Conservation (phyloP, 2,329 filamentous ascomycete species). For the Podosphaera leucotricha region DNA sequence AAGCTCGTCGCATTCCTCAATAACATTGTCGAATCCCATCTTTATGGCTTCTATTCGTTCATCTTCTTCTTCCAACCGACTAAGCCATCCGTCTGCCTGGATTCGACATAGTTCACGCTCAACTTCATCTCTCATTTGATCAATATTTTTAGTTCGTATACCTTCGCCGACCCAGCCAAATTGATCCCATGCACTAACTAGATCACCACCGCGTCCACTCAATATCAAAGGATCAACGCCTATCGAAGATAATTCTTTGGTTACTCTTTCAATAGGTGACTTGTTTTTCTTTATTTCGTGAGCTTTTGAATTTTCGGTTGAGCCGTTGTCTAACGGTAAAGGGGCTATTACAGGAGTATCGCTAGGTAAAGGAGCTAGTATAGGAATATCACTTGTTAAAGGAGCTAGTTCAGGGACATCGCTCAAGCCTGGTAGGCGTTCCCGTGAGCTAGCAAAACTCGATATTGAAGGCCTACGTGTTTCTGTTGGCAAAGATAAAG, state of each 20-base stretch:
- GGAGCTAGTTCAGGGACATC: no score
- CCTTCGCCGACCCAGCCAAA: constrained; percentile 72
- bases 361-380: constrained; percentile 17
- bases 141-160: constrained; percentile 50
- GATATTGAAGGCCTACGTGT: constrained; percentile 16
- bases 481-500: constrained; percentile 13
- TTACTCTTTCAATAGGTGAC: constrained; percentile 14
- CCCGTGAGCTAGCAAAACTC: constrained; percentile 12
- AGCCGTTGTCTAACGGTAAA: no score
- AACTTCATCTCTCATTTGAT: constrained; percentile 60
- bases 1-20: constrained; percentile 85
- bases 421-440: constrained; percentile 10
- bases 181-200: constrained; percentile 61
- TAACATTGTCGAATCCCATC: constrained; percentile 64
- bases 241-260: constrained; percentile 21
- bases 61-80: constrained; percentile 65
- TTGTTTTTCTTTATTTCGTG: constrained; percentile 13
- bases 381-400: constrained; percentile 15
- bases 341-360: no score
- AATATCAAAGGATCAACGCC: constrained; percentile 59
- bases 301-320: constrained; percentile 12
- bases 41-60: constrained; percentile 75
- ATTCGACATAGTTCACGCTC: constrained; percentile 74
- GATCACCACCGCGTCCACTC: constrained; percentile 53
- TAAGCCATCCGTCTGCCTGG: constrained; percentile 81